Percentiles rank a stretch among this genome's conserved stretches.
Conservation (phyloP, 1,139 yeast genomes). For the Debaryomyces sp. region DNA sequence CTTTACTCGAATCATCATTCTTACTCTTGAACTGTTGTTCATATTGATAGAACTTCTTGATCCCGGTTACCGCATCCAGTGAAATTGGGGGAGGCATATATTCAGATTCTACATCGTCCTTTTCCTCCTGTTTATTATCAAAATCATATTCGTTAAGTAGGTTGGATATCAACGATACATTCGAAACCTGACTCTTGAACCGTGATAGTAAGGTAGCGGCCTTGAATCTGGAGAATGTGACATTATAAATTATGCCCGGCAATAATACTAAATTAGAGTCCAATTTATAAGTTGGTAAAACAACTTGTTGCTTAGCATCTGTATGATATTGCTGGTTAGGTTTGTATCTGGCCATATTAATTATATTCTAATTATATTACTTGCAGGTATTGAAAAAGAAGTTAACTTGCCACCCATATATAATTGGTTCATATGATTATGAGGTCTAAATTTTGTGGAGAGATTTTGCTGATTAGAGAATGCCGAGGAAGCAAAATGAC, state of each 20-base stretch:
- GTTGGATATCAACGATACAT: slow-evolving; percentile 33
- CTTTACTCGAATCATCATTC: not conserved
- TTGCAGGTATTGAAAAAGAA: not conserved
- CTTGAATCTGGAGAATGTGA: slow-evolving; percentile 50
- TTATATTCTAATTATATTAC: not conserved
- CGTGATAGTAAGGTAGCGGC: slow-evolving; percentile 52
- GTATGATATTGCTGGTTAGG: not conserved
- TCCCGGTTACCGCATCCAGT: slow-evolving; percentile 38
- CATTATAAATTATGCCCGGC: slow-evolving; percentile 64
- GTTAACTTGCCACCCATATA: slow-evolving; percentile 1
- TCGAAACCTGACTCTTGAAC: slow-evolving; percentile 32
- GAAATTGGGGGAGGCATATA: slow-evolving; percentile 31
- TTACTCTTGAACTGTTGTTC: slow-evolving; percentile 20
- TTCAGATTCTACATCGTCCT: slow-evolving; percentile 18
- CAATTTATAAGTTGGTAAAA: slow-evolving; percentile 44
- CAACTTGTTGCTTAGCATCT: slow-evolving; percentile 20
- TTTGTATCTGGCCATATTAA: slow-evolving; percentile 10
- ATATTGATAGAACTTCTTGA: slow-evolving; percentile 27
- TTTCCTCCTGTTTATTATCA: slow-evolving; percentile 21
- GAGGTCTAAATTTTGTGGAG: slow-evolving; percentile 2
- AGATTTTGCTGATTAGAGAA: slow-evolving; percentile 2
- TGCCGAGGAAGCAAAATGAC: slow-evolving; percentile 6
- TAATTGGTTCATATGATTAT: slow-evolving; percentile 4
- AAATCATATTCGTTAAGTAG: slow-evolving; percentile 40
- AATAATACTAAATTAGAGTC: slow-evolving; percentile 53